A percentile compares a stretch with the other conserved stretches of the same genome.
Evolutionary conservation across 805 yeast genomes (phyloP).

Genomic region (Barnettozyma siamensis): DNA sequence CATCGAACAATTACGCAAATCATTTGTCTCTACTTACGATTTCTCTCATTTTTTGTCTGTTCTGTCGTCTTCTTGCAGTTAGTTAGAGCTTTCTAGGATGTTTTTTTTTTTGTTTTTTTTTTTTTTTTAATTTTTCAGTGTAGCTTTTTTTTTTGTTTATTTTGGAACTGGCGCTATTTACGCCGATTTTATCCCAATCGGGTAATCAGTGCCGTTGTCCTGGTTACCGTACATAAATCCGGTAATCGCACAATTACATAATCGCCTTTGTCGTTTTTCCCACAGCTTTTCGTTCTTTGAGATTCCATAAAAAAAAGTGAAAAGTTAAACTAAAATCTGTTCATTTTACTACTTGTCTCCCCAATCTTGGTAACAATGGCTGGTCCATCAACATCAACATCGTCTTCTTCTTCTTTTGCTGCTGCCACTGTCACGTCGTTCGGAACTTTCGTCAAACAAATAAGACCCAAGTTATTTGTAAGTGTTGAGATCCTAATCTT

Average conservation of each 20-base stretch:
- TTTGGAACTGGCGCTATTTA: neutral
- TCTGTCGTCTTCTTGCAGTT: neutral
- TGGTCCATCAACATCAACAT: constrained; percentile 6
- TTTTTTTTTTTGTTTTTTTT: neutral
- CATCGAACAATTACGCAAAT: neutral
- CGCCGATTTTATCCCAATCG: neutral
- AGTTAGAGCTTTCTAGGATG: neutral
- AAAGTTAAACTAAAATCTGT: neutral
- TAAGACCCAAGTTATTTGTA: constrained; percentile 9
- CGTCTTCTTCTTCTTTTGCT: no score
- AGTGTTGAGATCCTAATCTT: no score
- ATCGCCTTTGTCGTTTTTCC: neutral
- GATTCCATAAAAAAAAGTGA: neutral
- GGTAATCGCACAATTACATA: neutral
- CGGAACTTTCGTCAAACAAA: constrained; percentile 4
- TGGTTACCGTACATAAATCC: neutral
- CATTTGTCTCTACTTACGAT: constrained; percentile 3
- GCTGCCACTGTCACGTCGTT: constrained; percentile 3
- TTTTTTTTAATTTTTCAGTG: neutral
- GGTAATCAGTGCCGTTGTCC: neutral
- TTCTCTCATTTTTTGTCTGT: constrained; percentile 8
- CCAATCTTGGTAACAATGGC: constrained; percentile 4
- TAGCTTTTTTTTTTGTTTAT: neutral
- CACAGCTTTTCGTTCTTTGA: neutral
- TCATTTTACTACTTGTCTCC: no score